Evolutionary conservation across 495 filamentous ascomycete genomes (phyloP).

Genomic region (Tricharina praecox): DNA sequence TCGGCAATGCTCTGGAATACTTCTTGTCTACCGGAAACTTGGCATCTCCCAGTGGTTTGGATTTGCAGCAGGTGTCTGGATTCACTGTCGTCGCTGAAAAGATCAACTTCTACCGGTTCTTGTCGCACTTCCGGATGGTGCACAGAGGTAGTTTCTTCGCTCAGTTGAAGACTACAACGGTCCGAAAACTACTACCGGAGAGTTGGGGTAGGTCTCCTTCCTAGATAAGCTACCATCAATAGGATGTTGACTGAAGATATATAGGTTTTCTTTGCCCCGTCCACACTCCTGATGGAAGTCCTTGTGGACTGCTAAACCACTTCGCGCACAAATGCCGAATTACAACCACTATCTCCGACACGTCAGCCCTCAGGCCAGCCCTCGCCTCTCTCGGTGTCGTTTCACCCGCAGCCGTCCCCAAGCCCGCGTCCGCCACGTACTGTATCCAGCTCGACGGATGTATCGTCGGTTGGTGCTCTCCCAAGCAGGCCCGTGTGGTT

Average conservation of each 20-base stretch:
- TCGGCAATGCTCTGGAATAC: slow-evolving; percentile 74
- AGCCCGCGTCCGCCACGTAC: slow-evolving; percentile 60
- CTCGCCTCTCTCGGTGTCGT: slow-evolving; percentile 62
- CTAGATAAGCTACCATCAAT: neutral
- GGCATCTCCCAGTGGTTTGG: slow-evolving; percentile 72
- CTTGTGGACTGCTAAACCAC: slow-evolving; percentile 90
- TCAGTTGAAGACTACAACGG: slow-evolving; percentile 89
- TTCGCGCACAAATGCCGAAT: slow-evolving; percentile 90
- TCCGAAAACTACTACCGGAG: slow-evolving; percentile 85
- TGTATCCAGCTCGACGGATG: slow-evolving; percentile 77
- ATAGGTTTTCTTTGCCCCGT: slow-evolving; percentile 76
- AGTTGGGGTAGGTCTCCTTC: slow-evolving; percentile 53
- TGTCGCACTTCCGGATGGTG: slow-evolving; percentile 98
- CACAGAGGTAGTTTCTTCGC: slow-evolving; percentile 98
- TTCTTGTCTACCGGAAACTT: slow-evolving; percentile 94
- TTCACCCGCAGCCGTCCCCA: slow-evolving; percentile 44
- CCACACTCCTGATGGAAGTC: slow-evolving; percentile 88
- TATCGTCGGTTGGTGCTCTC: slow-evolving; percentile 77
- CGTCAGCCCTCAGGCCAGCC: slow-evolving; percentile 50
- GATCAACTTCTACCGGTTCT: slow-evolving; percentile 97
- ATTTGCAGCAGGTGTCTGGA: slow-evolving; percentile 83
- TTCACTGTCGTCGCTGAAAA: slow-evolving; percentile 96
- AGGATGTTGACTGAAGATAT: neutral
- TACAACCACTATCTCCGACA: slow-evolving; percentile 51
- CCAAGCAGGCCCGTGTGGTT: slow-evolving; percentile 58